Conservation (phyloP, 139 green algal genomes). For the Tetraselmis striata region DNA sequence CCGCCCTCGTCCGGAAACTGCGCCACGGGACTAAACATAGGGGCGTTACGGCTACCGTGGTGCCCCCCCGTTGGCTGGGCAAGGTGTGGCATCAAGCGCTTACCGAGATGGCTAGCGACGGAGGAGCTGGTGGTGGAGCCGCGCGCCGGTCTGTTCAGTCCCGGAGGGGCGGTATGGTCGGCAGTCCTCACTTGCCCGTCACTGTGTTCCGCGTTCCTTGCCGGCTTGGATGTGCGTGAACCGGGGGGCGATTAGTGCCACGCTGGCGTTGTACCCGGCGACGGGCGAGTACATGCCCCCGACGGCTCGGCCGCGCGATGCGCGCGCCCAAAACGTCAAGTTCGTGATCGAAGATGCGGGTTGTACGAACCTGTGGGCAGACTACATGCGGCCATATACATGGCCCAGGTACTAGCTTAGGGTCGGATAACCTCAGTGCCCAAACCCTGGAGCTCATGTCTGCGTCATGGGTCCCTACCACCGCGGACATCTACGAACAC, state of each 20-base stretch:
- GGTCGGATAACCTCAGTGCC: neutral
- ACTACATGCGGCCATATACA: neutral
- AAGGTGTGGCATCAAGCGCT: neutral
- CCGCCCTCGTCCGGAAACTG: too few species aligned
- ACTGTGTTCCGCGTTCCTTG: neutral
- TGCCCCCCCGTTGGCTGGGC: neutral
- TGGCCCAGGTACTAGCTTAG: neutral
- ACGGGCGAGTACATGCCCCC: neutral
- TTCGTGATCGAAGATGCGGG: neutral
- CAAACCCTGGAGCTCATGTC: neutral
- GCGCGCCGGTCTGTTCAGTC: neutral
- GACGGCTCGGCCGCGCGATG: neutral
- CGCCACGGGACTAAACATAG: too few species aligned
- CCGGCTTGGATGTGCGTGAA: neutral
- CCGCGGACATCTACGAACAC: neutral
- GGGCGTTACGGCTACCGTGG: too few species aligned
- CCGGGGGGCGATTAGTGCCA: neutral
- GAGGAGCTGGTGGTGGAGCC: neutral
- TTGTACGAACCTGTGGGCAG: neutral
- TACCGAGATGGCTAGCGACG: neutral
- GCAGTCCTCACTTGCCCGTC: neutral
- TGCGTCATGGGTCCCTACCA: neutral
- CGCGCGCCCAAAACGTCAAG: too few species aligned
- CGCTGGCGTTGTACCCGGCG: neutral
- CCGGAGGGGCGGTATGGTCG: neutral